phyloP scores from a whole-genome alignment of 2,329 filamentous ascomycete genomes.

The Clarireedia homoeocarpa region DNA sequence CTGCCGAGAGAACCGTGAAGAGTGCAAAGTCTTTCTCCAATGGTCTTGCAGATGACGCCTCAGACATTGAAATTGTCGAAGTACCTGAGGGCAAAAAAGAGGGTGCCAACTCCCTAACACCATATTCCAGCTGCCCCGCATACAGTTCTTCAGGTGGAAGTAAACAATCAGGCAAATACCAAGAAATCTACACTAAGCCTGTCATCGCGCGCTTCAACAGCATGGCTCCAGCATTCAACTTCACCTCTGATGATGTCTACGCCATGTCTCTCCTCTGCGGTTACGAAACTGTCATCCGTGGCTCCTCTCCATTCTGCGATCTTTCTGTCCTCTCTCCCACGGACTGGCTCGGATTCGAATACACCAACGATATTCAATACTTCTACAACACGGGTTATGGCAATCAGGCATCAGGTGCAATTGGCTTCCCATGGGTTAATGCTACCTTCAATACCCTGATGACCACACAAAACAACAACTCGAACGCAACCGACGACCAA shows the following conservation, averaged over 20 bases:
- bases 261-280: conserved; percentile 44
- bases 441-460: conserved; percentile 37
- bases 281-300: conserved; percentile 43
- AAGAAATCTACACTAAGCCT: conserved; percentile 40
- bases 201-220: conserved; percentile 40
- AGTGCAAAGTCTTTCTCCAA: conserved; percentile 40
- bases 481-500: conserved; percentile 31
- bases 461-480: conserved; percentile 23
- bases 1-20: conserved; percentile 42
- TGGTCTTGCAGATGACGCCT: conserved; percentile 37
- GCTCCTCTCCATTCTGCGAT: conserved; percentile 39
- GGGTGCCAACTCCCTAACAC: conserved; percentile 45
- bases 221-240: conserved; percentile 42
- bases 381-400: conserved; percentile 47
- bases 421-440: conserved; percentile 47
- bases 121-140: conserved; percentile 44
- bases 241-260: conserved; percentile 42
- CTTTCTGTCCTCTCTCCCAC: conserved; percentile 37
- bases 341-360: conserved; percentile 43
- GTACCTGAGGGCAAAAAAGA: conserved; percentile 39
- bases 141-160: conserved; percentile 43
- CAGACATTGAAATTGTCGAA: conserved; percentile 36
- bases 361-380: conserved; percentile 42
- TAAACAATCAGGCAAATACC: conserved; percentile 34
- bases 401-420: conserved; percentile 35